Base-by-base conservation (phyloP, 2,329 filamentous ascomycete species). In the Zymoseptoria brevis region DNA sequence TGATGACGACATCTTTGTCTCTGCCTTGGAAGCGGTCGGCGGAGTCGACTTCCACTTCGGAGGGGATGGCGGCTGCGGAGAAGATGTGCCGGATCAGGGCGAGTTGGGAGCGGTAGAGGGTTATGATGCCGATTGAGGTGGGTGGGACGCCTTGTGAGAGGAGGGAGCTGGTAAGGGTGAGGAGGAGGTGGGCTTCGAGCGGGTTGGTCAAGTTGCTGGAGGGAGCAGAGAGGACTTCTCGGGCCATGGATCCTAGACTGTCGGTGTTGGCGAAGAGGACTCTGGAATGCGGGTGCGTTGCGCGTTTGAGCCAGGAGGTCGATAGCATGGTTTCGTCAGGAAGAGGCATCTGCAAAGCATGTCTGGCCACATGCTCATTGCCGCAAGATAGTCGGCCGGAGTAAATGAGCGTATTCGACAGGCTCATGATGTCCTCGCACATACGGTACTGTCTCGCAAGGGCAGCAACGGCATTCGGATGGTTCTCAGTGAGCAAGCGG, bases 361-460 rank as follows among this genome's bases (percentile, higher is more conserved):
- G 84, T 35, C 79, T 78, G 9, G 90, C 89, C 9, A 97, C 85
- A 56, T 82, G 80, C 53, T 87, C 81, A 4, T 87, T 96, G 22
- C 94, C 94, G 70, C 94, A 99, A 68, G 94, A 93, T 45, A 99
- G 81, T 41, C 86, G 84, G 4, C 92, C 93, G n/a, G 87, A 81
- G 75, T 99, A 99, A 68, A 99, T 96, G 58, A 99, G 82, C 1
- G 84, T 88, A 73, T 96, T 99, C 63, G 90, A 95, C 13, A 99
- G 81, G 1, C 87, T 82, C 93, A 97, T 97, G 61, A 99, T 89
- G 62, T 99, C 94, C 66, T 94, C 89, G 68, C 90, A 96, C 94
- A 99, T 99, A 62, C 94, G 90, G 72, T 99, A 99, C 72, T 99
- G 94, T 69, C 96, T 91, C 68, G 94, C 91, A 1, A 99, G 82